These are phyloP conservation scores for Rhizopogon vulgaris DNA, from an alignment of 768 basidiomycete species.

Conservation along the genomic window DNA sequence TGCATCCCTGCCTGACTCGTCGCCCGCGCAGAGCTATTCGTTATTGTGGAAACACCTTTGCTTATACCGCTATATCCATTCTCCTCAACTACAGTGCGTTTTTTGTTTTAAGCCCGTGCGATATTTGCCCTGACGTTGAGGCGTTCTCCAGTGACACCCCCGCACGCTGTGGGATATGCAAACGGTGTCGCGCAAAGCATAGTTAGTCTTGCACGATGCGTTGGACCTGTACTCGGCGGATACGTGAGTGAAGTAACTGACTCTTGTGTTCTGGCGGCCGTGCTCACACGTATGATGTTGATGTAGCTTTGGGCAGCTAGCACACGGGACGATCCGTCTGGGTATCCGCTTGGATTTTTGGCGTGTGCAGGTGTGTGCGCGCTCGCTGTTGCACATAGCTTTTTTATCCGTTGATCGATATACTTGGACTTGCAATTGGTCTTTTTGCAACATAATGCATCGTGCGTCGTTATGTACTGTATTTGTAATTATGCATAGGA, in stretches of 20 bases:
- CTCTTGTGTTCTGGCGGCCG: neutral
- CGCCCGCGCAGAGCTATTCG: slow-evolving; percentile 61
- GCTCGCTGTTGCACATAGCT: slow-evolving; percentile 62
- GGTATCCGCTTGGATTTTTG: slow-evolving; percentile 73
- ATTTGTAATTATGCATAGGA: too few species aligned
- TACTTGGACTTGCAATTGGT: neutral
- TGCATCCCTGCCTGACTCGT: neutral
- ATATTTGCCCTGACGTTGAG: neutral
- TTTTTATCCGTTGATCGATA: slow-evolving; percentile 54
- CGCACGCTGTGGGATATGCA: slow-evolving; percentile 80
- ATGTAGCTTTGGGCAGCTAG: slow-evolving; percentile 68
- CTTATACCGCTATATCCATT: slow-evolving; percentile 87
- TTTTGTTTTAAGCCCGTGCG: neutral
- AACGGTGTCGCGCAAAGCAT: slow-evolving; percentile 96
- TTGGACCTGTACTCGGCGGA: slow-evolving; percentile 82
- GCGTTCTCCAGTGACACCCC: slow-evolving; percentile 71
- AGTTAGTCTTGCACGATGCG: slow-evolving; percentile 86
- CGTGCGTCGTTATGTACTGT: too few species aligned
- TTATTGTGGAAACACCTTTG: slow-evolving; percentile 84
- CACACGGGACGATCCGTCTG: slow-evolving; percentile 59
- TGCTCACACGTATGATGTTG: neutral
- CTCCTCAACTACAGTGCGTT: slow-evolving; percentile 78
- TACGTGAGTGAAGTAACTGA: slow-evolving; percentile 40
- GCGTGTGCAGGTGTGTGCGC: slow-evolving; percentile 56
- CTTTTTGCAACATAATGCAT: neutral